Conservation (phyloP, 2,329 filamentous ascomycete genomes). For the Mycosphaerella arachidis region DNA sequence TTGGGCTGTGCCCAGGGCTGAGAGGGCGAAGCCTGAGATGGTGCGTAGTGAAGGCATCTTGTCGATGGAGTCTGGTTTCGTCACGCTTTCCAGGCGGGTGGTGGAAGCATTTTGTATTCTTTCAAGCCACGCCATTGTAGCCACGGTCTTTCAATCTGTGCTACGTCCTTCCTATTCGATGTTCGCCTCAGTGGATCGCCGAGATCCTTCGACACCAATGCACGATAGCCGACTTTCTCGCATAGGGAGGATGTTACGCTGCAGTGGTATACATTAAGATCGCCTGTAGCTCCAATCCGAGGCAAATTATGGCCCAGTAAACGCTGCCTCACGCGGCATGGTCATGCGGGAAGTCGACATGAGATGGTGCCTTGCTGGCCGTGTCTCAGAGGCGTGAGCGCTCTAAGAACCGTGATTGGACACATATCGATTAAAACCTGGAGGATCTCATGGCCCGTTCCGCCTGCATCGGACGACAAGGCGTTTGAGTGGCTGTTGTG, state of each 20-base stretch:
- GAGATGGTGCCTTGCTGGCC: not conserved
- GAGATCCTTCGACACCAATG: constrained; percentile 6
- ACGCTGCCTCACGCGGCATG: not conserved
- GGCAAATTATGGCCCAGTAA: constrained; percentile 1
- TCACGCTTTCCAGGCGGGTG: constrained; percentile 5
- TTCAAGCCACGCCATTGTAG: constrained; percentile 9
- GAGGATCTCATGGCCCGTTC: not conserved
- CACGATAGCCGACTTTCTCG: constrained; percentile 6
- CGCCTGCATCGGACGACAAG: not conserved
- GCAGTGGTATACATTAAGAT: constrained; percentile 5
- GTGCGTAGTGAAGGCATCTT: constrained; percentile 31
- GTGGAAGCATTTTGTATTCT: constrained; percentile 7
- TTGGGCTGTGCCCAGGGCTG: constrained; percentile 27
- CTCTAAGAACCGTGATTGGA: not conserved
- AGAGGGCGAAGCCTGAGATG: constrained; percentile 24
- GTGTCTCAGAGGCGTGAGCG: not conserved
- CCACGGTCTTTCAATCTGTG: not conserved
- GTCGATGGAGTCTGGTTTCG: constrained; percentile 12
- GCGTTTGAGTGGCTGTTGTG: not conserved
- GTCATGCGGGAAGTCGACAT: not conserved
- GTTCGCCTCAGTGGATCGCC: constrained; percentile 3
- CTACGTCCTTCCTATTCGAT: constrained; percentile 4
- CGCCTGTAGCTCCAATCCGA: not conserved
- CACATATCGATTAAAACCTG: not conserved
- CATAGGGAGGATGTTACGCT: not conserved